Evolutionary conservation across 1,139 yeast species (phyloP).

Genomic region (Eremothecium sinecaudum): DNA sequence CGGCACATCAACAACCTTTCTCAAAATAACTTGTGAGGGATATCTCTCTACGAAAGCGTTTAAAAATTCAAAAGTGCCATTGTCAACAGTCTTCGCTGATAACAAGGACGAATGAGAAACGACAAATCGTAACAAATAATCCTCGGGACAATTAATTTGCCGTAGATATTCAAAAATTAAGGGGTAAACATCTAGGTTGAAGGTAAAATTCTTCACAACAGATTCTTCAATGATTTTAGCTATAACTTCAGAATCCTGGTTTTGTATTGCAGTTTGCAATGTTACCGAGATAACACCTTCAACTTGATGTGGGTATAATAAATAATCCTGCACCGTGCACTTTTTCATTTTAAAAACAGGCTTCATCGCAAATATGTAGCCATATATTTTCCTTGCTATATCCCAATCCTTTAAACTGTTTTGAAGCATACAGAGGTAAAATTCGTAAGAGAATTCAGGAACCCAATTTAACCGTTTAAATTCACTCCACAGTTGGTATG

Average conservation of each 20-base stretch:
- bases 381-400: constrained; percentile 29
- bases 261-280: constrained; percentile 28
- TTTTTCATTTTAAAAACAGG: constrained; percentile 9
- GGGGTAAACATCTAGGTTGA: constrained; percentile 30
- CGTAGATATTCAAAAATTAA: constrained; percentile 28
- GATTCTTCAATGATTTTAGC: constrained; percentile 34
- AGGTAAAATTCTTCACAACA: constrained; percentile 28
- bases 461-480: constrained; percentile 33
- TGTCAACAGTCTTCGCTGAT: constrained; percentile 4
- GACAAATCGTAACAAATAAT: constrained; percentile 29
- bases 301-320: constrained; percentile 22
- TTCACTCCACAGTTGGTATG: constrained; percentile 31
- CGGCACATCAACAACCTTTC: constrained; percentile 20
- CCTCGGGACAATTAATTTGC: constrained; percentile 25
- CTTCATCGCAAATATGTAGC: constrained; percentile 31
- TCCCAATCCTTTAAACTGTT: constrained; percentile 28
- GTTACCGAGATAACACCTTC: constrained; percentile 23
- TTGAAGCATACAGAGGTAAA: constrained; percentile 30
- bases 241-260: constrained; percentile 29
- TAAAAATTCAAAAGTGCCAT: constrained; percentile 25
- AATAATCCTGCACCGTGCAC: constrained; percentile 16
- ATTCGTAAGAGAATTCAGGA: constrained; percentile 35
- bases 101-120: constrained; percentile 28
- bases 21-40: constrained; percentile 19
- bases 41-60: constrained; percentile 20